A percentile compares a stretch with the other conserved stretches of the same genome.
These are phyloP conservation scores for Globisporangium takayamanum DNA, from an alignment of 352 stramenopile genomes.

Conservation along the genomic window DNA sequence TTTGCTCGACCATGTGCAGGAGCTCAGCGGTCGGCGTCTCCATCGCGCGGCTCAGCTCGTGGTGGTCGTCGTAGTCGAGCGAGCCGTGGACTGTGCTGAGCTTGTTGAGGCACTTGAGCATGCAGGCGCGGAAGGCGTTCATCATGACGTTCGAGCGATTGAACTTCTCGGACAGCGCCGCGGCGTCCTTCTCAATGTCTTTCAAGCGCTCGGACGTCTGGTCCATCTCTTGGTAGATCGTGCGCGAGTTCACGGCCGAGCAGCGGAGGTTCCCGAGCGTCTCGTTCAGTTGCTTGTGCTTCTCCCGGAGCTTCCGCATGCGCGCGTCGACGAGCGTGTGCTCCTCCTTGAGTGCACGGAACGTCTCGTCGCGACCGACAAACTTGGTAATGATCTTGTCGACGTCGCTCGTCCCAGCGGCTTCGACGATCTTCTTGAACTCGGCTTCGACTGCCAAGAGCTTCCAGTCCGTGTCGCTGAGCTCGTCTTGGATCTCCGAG, in stretches of 20 bases:
- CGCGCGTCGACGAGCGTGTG: constrained; percentile 61
- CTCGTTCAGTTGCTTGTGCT: constrained; percentile 75
- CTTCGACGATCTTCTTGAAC: constrained; percentile 71
- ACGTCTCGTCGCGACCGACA: constrained; percentile 55
- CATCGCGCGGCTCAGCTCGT: constrained; percentile 59
- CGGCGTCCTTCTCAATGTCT: constrained; percentile 76
- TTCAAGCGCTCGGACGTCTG: constrained; percentile 76
- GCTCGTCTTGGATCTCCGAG: constrained; percentile 72
- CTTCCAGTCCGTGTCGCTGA: constrained; percentile 64
- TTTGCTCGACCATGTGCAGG: constrained; percentile 77
- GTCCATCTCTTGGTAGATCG: constrained; percentile 84
- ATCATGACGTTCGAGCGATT: constrained; percentile 75
- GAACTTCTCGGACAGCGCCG: constrained; percentile 55
- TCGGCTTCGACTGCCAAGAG: constrained; percentile 60
- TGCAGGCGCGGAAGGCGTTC: constrained; percentile 76
- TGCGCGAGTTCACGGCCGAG: constrained; percentile 72
- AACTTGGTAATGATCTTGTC: constrained; percentile 83
- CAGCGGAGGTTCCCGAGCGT: constrained; percentile 49
- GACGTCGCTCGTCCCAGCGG: constrained; percentile 68
- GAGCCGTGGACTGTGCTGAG: constrained; percentile 66
- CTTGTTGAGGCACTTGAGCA: constrained; percentile 77
- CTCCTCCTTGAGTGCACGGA: constrained; percentile 71
- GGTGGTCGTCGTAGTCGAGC: constrained; percentile 67
- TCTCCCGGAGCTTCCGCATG: constrained; percentile 71
- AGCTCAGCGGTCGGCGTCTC: constrained; percentile 65